Conservation (phyloP, 768 basidiomycete genomes). For the Megacollybia marginata region DNA sequence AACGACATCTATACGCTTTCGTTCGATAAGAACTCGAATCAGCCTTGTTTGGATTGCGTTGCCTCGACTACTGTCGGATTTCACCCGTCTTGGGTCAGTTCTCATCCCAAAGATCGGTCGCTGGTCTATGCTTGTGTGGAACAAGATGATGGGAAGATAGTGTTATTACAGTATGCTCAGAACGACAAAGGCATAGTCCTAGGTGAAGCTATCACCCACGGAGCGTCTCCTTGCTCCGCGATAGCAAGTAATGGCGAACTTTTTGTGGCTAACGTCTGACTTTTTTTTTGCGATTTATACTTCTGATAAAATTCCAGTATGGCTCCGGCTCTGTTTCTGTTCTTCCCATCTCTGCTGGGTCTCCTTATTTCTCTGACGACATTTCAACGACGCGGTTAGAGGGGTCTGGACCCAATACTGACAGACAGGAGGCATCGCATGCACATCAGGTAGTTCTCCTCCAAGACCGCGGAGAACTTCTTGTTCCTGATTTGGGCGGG, state of each 20-base stretch:
- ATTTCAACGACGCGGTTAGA: conserved; percentile 34
- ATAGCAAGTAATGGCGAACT: conserved; percentile 50
- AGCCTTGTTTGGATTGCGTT: conserved; percentile 33
- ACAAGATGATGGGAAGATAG: conserved; percentile 55
- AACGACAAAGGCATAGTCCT: conserved; percentile 46
- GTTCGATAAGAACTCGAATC: conserved; percentile 43
- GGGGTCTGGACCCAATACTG: conserved; percentile 54
- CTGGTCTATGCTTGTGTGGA: conserved; percentile 64
- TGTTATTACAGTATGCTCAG: conserved; percentile 51
- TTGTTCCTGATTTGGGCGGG: conserved; percentile 71
- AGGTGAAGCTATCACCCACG: conserved; percentile 43
- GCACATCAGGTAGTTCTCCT: conserved; percentile 66
- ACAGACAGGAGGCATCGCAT: conserved; percentile 67
- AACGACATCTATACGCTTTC: conserved; percentile 52
- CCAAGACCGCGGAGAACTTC: conserved; percentile 43
- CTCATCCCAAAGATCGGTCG: conserved; percentile 46
- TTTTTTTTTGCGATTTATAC: background rate
- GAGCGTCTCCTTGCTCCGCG: conserved; percentile 59
- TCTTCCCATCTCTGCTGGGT: conserved; percentile 43
- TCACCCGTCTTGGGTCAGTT: conserved; percentile 73
- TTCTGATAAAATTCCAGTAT: conserved; percentile 40
- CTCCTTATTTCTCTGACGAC: conserved; percentile 35
- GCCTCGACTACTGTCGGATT: conserved; percentile 44
- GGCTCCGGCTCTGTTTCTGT: conserved; percentile 52
- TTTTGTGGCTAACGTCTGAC: conserved; percentile 66